A percentile compares a stretch with the other conserved stretches of the same genome.
Evolutionary conservation across 2,329 filamentous ascomycete species (phyloP).

Genomic region (Nemania sp.): DNA sequence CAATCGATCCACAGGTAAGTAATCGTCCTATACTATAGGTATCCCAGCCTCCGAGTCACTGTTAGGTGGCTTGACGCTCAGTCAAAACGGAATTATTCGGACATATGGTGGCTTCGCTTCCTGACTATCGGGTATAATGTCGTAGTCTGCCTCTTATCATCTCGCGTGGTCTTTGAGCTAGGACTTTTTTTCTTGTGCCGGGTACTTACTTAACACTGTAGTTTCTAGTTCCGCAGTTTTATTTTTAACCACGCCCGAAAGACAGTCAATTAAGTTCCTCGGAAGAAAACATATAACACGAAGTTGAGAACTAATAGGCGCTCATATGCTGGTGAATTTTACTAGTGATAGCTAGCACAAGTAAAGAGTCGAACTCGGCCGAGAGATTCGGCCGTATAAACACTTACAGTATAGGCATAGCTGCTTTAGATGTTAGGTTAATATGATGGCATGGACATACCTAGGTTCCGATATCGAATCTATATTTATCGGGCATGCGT

Average conservation of each 20-base stretch:
- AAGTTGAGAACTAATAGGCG: background rate
- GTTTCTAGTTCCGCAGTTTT: background rate
- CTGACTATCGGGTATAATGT: slow-evolving; percentile 3
- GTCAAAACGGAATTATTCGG: background rate
- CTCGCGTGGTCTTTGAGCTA: background rate
- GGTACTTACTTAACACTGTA: background rate
- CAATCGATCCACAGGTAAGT: background rate
- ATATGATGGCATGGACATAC: background rate
- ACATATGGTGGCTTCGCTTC: background rate
- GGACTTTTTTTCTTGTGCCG: background rate
- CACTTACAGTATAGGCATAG: background rate
- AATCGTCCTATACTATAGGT: background rate
- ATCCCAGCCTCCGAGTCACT: background rate
- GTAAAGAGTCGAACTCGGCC: background rate
- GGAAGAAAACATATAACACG: background rate
- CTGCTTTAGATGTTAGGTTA: background rate
- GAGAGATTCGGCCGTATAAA: background rate
- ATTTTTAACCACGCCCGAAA: background rate
- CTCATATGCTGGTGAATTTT: background rate
- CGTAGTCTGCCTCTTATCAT: background rate
- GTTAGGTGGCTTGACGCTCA: background rate
- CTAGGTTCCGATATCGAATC: background rate
- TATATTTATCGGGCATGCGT: slow-evolving; percentile 16
- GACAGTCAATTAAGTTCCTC: background rate
- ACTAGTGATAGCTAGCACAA: background rate